Percentiles rank a stretch among this genome's conserved stretches.
Conservation (phyloP, 2,329 filamentous ascomycete species). For the Fusarium falciforme region DNA sequence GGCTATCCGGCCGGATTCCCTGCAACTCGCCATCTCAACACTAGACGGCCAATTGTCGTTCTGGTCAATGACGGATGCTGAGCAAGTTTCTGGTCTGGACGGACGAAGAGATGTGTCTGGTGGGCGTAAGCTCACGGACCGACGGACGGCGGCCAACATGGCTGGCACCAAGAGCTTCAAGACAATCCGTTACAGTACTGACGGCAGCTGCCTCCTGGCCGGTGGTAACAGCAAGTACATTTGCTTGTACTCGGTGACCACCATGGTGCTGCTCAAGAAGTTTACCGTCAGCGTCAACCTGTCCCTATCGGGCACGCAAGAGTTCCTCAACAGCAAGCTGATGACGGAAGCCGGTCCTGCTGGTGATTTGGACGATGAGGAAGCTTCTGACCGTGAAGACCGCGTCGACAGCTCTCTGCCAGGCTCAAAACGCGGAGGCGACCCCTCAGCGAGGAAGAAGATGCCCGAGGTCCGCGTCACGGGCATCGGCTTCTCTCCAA, state of each 20-base stretch:
- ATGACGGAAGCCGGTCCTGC: conserved; percentile 90
- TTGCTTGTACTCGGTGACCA: conserved; percentile 94
- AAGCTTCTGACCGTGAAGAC: conserved; percentile 89
- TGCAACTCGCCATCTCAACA: conserved; percentile 91
- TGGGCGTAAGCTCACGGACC: conserved; percentile 87
- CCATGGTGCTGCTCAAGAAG: conserved; percentile 91
- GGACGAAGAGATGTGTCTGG: conserved; percentile 93
- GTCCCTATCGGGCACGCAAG: conserved; percentile 95
- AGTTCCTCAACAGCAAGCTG: conserved; percentile 92
- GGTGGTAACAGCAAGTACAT: conserved; percentile 99
- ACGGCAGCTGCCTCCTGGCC: conserved; percentile 90
- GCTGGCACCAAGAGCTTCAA: conserved; percentile 91
- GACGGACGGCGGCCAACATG: conserved; percentile 90
- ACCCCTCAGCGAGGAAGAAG: conserved; percentile 81
- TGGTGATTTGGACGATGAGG: conserved; percentile 87
- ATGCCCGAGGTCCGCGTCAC: conserved; percentile 87
- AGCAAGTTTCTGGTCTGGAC: conserved; percentile 88
- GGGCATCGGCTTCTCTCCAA: conserved; percentile 87
- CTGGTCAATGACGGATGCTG: conserved; percentile 90
- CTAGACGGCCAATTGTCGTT: conserved; percentile 95
- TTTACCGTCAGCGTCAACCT: conserved; percentile 96
- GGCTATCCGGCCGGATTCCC: conserved; percentile 87
- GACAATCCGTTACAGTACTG: conserved; percentile 89
- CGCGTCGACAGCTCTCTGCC: conserved; percentile 83
- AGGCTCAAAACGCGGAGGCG: conserved; percentile 85